phyloP scores from a whole-genome alignment of 345 rosid species.

The Syzygium jambos region DNA sequence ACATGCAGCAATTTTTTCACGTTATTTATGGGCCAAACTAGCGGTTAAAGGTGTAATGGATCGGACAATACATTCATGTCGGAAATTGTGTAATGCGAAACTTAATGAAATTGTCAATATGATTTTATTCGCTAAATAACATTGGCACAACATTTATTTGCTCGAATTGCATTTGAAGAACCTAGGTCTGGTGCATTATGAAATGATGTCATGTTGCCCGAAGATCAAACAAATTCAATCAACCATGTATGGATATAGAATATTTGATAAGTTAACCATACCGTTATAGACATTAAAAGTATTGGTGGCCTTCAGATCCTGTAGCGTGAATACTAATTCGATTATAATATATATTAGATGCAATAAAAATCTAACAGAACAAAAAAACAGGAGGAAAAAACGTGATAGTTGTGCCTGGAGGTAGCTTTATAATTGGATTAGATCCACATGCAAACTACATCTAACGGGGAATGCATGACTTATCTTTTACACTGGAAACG shows the following conservation, averaged over 20 bases:
- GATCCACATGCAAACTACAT: not conserved
- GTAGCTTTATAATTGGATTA: not conserved
- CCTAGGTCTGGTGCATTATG: not conserved
- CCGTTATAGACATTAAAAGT: too few species aligned
- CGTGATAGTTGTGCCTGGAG: not conserved
- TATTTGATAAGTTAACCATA: not conserved
- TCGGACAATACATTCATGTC: not conserved
- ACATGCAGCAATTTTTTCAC: not conserved
- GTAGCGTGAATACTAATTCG: too few species aligned
- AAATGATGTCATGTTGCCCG: not conserved
- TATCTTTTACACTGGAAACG: not conserved
- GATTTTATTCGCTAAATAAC: not conserved
- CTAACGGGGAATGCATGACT: not conserved
- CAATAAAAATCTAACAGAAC: too few species aligned
- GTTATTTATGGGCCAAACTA: not conserved
- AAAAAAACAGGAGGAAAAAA: not conserved
- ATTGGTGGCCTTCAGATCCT: too few species aligned
- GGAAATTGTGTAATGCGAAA: not conserved
- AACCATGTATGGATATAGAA: not conserved
- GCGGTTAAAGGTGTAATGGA: not conserved
- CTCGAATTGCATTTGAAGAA: not conserved
- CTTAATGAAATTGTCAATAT: not conserved
- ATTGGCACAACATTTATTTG: not conserved
- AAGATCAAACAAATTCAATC: not conserved
- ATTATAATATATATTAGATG: too few species aligned